Conservation (phyloP, 1,284 basidiomycete species). For the Stygiomarasmius scandens region DNA sequence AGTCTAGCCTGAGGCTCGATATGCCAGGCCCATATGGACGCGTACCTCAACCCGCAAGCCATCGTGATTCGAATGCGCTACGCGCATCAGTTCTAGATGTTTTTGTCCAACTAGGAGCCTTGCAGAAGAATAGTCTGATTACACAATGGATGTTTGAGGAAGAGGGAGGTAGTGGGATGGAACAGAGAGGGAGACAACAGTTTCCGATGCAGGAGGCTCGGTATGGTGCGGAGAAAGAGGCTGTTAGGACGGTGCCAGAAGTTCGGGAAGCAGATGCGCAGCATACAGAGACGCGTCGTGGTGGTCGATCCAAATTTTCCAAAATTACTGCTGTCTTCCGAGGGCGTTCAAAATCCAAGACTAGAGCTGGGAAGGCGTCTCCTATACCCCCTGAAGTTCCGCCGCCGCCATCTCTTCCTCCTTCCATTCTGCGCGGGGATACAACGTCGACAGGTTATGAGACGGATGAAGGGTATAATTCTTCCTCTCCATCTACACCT, state of each 20-base stretch:
- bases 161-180: not conserved
- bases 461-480: not conserved
- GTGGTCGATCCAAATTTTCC: not conserved
- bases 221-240: not conserved
- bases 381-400: not conserved
- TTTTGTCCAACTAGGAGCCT: constrained; percentile 32
- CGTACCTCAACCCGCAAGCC: not conserved
- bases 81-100: constrained; percentile 33
- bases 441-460: not conserved
- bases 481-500: not conserved
- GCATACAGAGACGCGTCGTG: not conserved
- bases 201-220: not conserved
- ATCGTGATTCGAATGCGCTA: constrained; percentile 21
- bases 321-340: constrained; percentile 2
- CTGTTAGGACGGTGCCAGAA: not conserved
- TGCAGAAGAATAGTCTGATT: constrained; percentile 31
- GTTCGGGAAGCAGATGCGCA: not conserved
- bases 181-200: not conserved
- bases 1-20: not conserved
- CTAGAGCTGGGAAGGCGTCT: not conserved
- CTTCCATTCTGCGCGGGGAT: not conserved
- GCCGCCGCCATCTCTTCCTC: not conserved
- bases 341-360: constrained; percentile 9
- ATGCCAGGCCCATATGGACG: not conserved
- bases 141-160: constrained; percentile 33